A percentile compares a stretch with the other conserved stretches of the same genome.
phyloP scores from a whole-genome alignment of 2,329 filamentous ascomycete genomes.

The Bisporella sp. region DNA sequence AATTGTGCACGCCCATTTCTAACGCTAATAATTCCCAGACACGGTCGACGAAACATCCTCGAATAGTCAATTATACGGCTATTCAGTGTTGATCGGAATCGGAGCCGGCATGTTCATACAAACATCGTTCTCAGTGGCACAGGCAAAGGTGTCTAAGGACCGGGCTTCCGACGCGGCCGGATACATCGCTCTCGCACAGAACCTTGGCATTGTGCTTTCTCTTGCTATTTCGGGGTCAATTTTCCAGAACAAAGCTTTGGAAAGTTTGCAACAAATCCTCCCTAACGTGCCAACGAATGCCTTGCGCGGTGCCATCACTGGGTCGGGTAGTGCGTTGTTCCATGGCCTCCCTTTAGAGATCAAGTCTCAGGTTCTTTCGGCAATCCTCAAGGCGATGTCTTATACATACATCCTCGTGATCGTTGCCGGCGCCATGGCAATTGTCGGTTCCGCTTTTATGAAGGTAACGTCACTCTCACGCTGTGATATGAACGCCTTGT shows the following conservation, averaged over 20 bases:
- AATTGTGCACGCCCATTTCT: background rate
- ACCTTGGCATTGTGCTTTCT: conserved; percentile 26
- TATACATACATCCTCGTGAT: conserved; percentile 26
- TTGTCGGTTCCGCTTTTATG: conserved; percentile 11
- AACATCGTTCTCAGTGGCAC: background rate
- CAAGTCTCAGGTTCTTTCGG: conserved; percentile 15
- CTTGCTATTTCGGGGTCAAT: conserved; percentile 28
- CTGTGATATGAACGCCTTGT: no score
- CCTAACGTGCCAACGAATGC: conserved; percentile 13
- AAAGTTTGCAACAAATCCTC: conserved; percentile 19
- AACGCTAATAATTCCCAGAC: no score
- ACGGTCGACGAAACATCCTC: no score
- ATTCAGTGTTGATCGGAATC: background rate
- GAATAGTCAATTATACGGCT: no score
- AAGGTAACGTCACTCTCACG: no score
- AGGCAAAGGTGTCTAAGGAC: background rate
- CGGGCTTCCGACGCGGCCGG: conserved; percentile 26
- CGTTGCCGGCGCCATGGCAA: conserved; percentile 20
- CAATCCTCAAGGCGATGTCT: conserved; percentile 23
- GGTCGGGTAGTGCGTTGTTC: conserved; percentile 5
- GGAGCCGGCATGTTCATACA: background rate
- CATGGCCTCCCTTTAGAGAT: background rate
- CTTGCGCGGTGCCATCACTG: conserved; percentile 18
- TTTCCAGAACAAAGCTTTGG: conserved; percentile 27
- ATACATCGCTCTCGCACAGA: conserved; percentile 28